These are phyloP conservation scores for Candida yuanshanica DNA, from an alignment of 805 yeast species.

Conservation along the genomic window DNA sequence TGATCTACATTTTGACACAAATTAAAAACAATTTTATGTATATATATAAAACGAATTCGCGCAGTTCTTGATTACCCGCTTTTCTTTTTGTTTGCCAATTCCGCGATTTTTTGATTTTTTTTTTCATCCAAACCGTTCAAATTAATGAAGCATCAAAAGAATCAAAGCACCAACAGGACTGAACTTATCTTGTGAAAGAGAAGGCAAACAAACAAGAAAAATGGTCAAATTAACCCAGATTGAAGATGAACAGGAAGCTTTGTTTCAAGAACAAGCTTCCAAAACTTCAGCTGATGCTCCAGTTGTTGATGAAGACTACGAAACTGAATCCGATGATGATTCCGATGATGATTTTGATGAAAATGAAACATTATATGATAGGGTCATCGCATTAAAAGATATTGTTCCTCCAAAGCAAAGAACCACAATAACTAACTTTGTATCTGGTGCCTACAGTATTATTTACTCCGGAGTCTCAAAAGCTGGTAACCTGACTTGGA, in stretches of 20 bases:
- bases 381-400: slow-evolving; percentile 88
- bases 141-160: background rate
- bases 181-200: background rate
- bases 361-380: slow-evolving; percentile 79
- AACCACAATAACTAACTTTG: slow-evolving; percentile 33
- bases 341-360: slow-evolving; percentile 44
- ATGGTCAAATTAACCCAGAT: slow-evolving; percentile 78
- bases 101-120: background rate
- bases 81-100: background rate
- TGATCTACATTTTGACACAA: too few relatives aligned
- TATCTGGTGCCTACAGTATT: slow-evolving; percentile 31
- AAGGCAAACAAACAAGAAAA: slow-evolving; percentile 7
- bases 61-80: background rate
- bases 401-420: slow-evolving; percentile 87
- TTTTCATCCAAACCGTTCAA: too few relatives aligned
- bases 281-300: slow-evolving; percentile 32
- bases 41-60: background rate
- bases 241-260: slow-evolving; percentile 44
- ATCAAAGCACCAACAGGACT: too few relatives aligned
- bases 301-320: slow-evolving; percentile 39
- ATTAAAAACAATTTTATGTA: too few relatives aligned
- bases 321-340: slow-evolving; percentile 41
- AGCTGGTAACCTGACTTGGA: slow-evolving; percentile 80
- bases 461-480: slow-evolving; percentile 44
- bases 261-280: slow-evolving; percentile 21